phyloP scores from a whole-genome alignment of 2,329 filamentous ascomycete species.

The Alternaria solani region DNA sequence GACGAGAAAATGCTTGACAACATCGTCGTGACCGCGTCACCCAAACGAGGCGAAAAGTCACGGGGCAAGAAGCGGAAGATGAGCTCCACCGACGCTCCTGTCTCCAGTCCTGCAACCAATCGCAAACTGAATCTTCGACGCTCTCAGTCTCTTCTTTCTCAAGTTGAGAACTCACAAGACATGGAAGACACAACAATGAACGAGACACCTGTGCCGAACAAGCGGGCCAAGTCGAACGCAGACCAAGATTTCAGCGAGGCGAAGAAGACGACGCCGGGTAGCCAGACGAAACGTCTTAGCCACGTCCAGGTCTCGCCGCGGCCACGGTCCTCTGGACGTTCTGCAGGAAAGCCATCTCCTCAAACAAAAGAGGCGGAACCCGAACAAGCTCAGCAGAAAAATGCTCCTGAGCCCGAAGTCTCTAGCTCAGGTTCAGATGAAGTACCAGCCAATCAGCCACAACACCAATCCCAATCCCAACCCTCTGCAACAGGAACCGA shows the following conservation, averaged over 20 bases:
- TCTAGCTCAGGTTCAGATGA: not conserved
- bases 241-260: slow-evolving; percentile 45
- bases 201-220: slow-evolving; percentile 39
- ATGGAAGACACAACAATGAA: slow-evolving; percentile 32
- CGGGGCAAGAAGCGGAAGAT: slow-evolving; percentile 33
- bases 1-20: slow-evolving; percentile 51
- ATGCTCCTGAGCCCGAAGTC: not conserved
- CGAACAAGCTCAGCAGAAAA: not conserved
- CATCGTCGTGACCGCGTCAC: slow-evolving; percentile 48
- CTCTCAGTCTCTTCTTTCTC: slow-evolving; percentile 41
- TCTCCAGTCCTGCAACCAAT: slow-evolving; percentile 25
- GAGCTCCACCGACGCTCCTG: slow-evolving; percentile 5
- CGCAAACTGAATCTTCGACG: slow-evolving; percentile 36
- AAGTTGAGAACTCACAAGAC: slow-evolving; percentile 37
- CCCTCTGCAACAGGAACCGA: not conserved
- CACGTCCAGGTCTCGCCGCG: slow-evolving; percentile 38
- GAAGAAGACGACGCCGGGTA: slow-evolving; percentile 15
- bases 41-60: slow-evolving; percentile 6
- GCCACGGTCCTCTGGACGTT: not conserved
- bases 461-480: not conserved
- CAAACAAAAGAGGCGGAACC: not conserved
- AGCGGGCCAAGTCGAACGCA: slow-evolving; percentile 32
- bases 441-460: not conserved
- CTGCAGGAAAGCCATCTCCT: not conserved
- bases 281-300: slow-evolving; percentile 34